Evolutionary conservation across 2,329 filamentous ascomycete genomes (phyloP).

Genomic region (Paecilomyces sp.): DNA sequence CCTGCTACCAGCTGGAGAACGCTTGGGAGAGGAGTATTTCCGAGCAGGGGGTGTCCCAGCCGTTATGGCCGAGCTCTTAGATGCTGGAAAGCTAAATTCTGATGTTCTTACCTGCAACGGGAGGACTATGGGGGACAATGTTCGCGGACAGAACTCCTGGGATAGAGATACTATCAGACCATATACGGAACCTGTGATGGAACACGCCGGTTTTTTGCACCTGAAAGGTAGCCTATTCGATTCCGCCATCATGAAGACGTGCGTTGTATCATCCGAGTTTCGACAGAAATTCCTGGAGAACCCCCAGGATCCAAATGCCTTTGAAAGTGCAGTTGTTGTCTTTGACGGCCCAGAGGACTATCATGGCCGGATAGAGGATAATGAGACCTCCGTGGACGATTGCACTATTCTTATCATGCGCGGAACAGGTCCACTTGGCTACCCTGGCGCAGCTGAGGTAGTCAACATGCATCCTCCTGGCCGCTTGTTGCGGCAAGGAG

Average conservation of each 20-base stretch:
- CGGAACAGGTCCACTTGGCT: conserved; percentile 43
- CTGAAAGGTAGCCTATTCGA: conserved; percentile 43
- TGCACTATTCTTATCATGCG: conserved; percentile 44
- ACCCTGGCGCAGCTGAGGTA: conserved; percentile 46
- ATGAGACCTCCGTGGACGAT: conserved; percentile 30
- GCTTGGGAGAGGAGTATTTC: conserved; percentile 48
- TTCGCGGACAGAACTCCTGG: conserved; percentile 41
- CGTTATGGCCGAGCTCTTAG: conserved; percentile 47
- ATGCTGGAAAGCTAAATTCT: conserved; percentile 40
- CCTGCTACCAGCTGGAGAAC: conserved; percentile 49
- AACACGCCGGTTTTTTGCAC: conserved; percentile 47
- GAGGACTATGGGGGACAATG: conserved; percentile 38
- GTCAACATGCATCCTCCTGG: conserved; percentile 47
- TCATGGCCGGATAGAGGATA: conserved; percentile 36
- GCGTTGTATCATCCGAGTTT: conserved; percentile 42
- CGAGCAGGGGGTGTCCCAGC: conserved; percentile 48
- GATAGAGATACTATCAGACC: conserved; percentile 42
- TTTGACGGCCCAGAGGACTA: conserved; percentile 49
- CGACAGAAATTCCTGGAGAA: conserved; percentile 39
- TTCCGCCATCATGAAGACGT: conserved; percentile 49
- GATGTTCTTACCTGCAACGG: conserved; percentile 42
- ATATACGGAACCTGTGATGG: conserved; percentile 41
- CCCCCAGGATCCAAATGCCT: conserved; percentile 41
- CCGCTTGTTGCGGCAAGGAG: conserved; percentile 38
- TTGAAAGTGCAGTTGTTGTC: conserved; percentile 41